phyloP scores from a whole-genome alignment of 1,284 basidiomycete genomes.

The Lentinula novae-zelandiae region DNA sequence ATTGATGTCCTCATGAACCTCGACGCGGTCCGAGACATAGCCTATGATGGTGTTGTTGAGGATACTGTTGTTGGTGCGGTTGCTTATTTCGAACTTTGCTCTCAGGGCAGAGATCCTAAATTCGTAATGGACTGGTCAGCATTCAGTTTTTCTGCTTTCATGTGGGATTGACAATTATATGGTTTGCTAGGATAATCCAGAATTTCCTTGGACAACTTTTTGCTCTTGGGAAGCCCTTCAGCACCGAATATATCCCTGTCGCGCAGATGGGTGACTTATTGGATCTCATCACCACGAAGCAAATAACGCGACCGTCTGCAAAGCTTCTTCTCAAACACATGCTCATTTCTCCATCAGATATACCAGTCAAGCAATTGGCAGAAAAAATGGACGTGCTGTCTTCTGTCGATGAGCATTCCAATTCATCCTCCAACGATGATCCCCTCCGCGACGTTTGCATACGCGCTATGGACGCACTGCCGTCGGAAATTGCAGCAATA shows the following conservation, averaged over 20 bases:
- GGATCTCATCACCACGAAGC: constrained; percentile 63
- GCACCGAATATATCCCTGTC: constrained; percentile 47
- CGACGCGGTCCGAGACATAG: constrained; percentile 60
- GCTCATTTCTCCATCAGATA: constrained; percentile 41
- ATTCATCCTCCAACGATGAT: constrained; percentile 11
- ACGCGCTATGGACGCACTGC: constrained; percentile 63
- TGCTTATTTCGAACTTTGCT: constrained; percentile 73
- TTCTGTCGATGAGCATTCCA: constrained; percentile 20
- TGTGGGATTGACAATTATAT: not conserved
- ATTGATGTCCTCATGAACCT: constrained; percentile 75
- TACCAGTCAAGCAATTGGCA: constrained; percentile 37
- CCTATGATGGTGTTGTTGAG: constrained; percentile 48
- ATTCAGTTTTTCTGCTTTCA: not conserved
- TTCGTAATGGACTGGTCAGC: constrained; percentile 81
- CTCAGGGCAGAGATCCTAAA: constrained; percentile 57
- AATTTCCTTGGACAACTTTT: constrained; percentile 79
- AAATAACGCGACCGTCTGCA: constrained; percentile 58
- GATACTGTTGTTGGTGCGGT: constrained; percentile 39
- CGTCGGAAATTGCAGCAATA: constrained; percentile 69
- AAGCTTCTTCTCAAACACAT: constrained; percentile 68
- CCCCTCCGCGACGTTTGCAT: constrained; percentile 53
- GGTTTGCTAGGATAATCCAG: constrained; percentile 71
- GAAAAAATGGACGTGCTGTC: constrained; percentile 45
- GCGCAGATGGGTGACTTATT: constrained; percentile 75
- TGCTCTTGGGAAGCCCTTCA: constrained; percentile 57